These are phyloP conservation scores for Cronartium quercuum DNA, from an alignment of 1,284 basidiomycete genomes.

Conservation along the genomic window DNA sequence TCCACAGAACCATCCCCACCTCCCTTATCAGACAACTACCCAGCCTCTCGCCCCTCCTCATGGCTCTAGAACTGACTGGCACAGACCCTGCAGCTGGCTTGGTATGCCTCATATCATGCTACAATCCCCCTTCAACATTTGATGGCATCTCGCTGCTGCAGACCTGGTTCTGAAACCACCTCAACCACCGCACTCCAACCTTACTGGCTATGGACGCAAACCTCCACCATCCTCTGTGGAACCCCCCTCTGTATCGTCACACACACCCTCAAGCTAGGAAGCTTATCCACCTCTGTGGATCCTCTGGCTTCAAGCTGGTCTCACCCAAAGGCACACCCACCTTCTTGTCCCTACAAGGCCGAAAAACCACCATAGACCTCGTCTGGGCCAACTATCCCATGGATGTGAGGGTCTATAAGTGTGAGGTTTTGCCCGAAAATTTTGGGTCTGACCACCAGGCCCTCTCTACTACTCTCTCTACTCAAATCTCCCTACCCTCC, in stretches of 20 bases:
- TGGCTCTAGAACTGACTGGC: no score
- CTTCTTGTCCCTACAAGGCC: not conserved
- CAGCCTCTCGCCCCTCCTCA: no score
- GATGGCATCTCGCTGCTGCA: no score
- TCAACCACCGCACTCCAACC: no score
- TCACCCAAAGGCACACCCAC: not conserved
- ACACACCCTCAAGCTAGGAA: not conserved
- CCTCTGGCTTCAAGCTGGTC: not conserved
- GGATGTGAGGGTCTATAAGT: no score
- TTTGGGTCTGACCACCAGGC: constrained; percentile 25
- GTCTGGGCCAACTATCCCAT: constrained; percentile 17
- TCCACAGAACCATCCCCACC: no score
- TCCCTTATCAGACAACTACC: no score
- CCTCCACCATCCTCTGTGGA: not conserved
- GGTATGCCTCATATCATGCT: no score
- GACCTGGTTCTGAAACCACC: no score
- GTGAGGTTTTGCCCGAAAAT: no score
- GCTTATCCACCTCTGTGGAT: not conserved
- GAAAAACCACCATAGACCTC: not conserved
- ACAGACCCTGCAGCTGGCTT: no score
- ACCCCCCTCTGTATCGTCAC: not conserved
- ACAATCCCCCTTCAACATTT: no score
- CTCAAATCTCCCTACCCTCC: not conserved
- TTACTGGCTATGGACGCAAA: not conserved
- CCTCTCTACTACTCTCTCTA: not conserved